Evolutionary conservation across 2,329 filamentous ascomycete species (phyloP), one percentile per base, ranked within the genome.

Genomic region (Penicillium sp.): DNA sequence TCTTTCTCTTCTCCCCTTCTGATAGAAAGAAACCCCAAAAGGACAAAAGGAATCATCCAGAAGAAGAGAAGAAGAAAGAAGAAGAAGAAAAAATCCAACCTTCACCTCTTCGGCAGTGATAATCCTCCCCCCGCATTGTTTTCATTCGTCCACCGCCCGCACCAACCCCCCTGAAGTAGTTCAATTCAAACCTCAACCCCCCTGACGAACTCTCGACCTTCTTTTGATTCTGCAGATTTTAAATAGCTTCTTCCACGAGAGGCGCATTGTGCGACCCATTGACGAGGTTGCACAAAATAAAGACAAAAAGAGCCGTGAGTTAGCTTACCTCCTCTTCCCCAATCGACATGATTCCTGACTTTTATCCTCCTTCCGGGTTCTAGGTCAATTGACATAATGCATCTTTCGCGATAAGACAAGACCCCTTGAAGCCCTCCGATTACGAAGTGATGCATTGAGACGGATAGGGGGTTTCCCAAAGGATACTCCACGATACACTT

Each of bases 151-250:
- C 50, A 56, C 53, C 48, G 55, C 55, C 52, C 54, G 53, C 50
- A 44, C 36, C 54, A 53, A 50, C 56, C 51, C 57, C 57, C 53
- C 55, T 56, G 53, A 57, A 44, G 43, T 30, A 53, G 28, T 43
- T 40, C 38, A 28, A 34, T n/a, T 5, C 25, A 25, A 22, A 22
- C 22, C 5, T 8, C 22, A 5, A 25, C 27, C 35, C 37, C 41
- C 41, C 30, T 43, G 40, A 42, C 18, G 29, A 42, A 31, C 28
- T 3, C 8, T 25, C 22, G 22, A 25, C 22, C 22, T 25, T 25
- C 22, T 25, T 25, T 25, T 25, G 5, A 25, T 4, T 25, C 22
- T 25, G 12, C 16, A 22, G 16, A 14, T 41, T 11, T 11, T 13
- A 22, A 19, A 25, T 13, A 8, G 13, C 8, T 31, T 12, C 12